Percentiles rank a stretch among this genome's conserved stretches.
Evolutionary conservation across 768 basidiomycete species (phyloP).

Genomic region (Lentinula aciculospora): DNA sequence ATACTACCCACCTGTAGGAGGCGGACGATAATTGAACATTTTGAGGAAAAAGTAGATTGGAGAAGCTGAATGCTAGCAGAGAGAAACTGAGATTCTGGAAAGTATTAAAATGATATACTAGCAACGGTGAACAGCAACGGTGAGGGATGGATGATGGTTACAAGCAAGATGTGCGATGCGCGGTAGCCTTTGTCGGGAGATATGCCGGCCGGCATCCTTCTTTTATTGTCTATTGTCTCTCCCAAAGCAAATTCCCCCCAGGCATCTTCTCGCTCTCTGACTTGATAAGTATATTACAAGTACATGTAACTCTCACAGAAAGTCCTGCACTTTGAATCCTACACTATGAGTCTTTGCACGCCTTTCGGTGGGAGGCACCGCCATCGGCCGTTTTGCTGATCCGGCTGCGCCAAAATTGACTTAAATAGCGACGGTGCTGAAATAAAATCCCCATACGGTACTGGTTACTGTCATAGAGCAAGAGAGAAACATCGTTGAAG

Average conservation of each 20-base stretch:
- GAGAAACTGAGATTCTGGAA: neutral
- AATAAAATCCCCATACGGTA: slow-evolving; percentile 3
- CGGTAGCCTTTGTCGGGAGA: neutral
- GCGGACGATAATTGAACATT: slow-evolving; percentile 30
- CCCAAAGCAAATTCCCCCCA: too few relatives aligned
- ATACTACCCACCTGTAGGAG: slow-evolving; percentile 15
- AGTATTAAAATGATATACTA: neutral
- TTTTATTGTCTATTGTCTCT: neutral
- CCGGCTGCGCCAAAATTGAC: neutral
- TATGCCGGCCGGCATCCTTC: neutral
- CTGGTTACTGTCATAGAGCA: slow-evolving; percentile 7
- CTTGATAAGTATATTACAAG: too few relatives aligned
- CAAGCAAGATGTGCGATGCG: neutral
- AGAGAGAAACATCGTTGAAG: slow-evolving; percentile 3
- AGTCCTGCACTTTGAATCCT: too few relatives aligned
- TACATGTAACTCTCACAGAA: too few relatives aligned
- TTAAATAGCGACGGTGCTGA: neutral
- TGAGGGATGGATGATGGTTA: neutral
- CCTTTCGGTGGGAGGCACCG: too few relatives aligned
- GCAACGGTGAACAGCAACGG: neutral
- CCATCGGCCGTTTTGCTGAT: neutral
- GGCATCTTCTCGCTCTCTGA: too few relatives aligned
- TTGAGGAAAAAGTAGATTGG: neutral
- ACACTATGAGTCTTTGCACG: too few relatives aligned
- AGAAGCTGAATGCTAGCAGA: neutral